Conservation (phyloP, 106 monocot genomes). For the Allium fistulosum region DNA sequence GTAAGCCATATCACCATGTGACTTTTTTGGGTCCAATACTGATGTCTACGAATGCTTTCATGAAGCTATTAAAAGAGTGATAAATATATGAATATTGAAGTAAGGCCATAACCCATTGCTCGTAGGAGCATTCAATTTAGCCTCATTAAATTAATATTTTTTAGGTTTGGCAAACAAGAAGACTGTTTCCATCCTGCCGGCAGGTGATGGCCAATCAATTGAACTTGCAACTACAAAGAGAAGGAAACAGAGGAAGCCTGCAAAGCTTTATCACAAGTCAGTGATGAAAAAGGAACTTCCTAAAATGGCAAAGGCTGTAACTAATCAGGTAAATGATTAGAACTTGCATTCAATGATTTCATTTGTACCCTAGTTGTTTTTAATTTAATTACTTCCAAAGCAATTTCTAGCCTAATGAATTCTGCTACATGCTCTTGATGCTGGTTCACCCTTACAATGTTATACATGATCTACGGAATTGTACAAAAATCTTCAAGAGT, state of each 20-base stretch:
- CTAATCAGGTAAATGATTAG: constrained; percentile 40
- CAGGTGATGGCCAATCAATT: constrained; percentile 36
- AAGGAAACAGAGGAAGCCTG: constrained; percentile 55
- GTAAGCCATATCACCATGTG: too few species aligned
- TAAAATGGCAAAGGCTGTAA: constrained; percentile 60
- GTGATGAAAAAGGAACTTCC: constrained; percentile 63
- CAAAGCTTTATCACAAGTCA: constrained; percentile 24
- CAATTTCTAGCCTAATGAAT: too few species aligned
- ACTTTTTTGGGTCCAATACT: too few species aligned
- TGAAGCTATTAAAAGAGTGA: too few species aligned
- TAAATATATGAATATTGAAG: too few species aligned
- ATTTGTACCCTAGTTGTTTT: not conserved
- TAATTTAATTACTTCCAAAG: not conserved
- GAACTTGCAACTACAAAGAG: constrained; percentile 42
- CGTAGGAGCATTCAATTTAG: not conserved
- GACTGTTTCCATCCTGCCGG: constrained; percentile 42
- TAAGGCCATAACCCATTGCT: too few species aligned
- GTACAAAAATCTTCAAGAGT: not conserved
- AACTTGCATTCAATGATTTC: not conserved
- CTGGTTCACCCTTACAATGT: too few species aligned
- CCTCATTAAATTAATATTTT: not conserved
- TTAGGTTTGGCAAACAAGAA: constrained; percentile 75
- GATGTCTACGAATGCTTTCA: too few species aligned
- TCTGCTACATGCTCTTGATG: too few species aligned
- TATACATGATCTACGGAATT: too few species aligned